Conservation (phyloP, 2,329 filamentous ascomycete genomes). For the Monosporascus sp. region DNA sequence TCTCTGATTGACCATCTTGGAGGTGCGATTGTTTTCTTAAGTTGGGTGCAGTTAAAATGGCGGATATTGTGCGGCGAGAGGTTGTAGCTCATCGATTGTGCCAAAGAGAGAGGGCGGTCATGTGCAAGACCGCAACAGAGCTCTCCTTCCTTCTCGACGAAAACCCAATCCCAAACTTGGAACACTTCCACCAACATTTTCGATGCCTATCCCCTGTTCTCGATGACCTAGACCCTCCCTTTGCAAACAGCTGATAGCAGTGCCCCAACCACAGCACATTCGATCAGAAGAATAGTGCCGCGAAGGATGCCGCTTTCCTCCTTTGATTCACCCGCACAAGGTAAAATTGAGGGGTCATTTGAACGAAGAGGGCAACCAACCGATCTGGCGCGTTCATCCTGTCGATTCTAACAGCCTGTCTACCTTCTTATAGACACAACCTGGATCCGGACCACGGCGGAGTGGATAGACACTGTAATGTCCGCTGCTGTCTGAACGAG, state of each 20-base stretch:
- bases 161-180: too few species aligned
- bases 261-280: too few species aligned
- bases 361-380: constrained; percentile 30
- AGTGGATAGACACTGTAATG: too few species aligned
- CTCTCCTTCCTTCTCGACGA: too few species aligned
- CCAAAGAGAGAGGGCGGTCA: not conserved
- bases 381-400: constrained; percentile 54
- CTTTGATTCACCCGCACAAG: not conserved
- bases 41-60: not conserved
- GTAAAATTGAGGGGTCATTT: constrained; percentile 1
- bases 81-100: not conserved
- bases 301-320: too few species aligned
- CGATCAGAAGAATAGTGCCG: too few species aligned
- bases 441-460: too few species aligned
- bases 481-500: not conserved
- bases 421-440: not conserved
- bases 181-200: too few species aligned
- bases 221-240: too few species aligned
- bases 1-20: not conserved
- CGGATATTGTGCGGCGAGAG: not conserved
- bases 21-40: not conserved
- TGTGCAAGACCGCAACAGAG: too few species aligned
- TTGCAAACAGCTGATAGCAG: too few species aligned
- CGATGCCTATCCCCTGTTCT: too few species aligned
- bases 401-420: not conserved